These are phyloP conservation scores for Tylopilus sp. DNA, from an alignment of 768 basidiomycete genomes.

Conservation along the genomic window DNA sequence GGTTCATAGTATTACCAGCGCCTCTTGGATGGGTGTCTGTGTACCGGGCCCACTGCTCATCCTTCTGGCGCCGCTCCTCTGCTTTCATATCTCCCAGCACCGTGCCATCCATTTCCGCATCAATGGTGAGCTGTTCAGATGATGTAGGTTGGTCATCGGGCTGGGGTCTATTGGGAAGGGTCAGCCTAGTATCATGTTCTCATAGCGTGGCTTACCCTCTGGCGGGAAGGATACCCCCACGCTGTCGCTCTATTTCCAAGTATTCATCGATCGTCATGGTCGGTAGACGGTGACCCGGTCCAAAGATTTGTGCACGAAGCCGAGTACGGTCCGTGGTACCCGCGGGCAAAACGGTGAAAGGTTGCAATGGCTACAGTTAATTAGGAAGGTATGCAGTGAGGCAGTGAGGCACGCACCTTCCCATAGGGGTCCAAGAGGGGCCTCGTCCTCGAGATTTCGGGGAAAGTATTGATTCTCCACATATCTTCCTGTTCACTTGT, in stretches of 20 bases:
- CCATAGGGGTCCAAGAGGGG: conserved; percentile 73
- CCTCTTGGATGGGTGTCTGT: conserved; percentile 85
- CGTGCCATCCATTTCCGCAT: conserved; percentile 85
- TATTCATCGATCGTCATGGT: conserved; percentile 98
- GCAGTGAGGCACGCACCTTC: conserved; percentile 48
- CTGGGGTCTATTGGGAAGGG: conserved; percentile 46
- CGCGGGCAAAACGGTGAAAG: conserved; percentile 90
- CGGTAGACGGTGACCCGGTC: conserved; percentile 77
- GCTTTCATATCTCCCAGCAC: conserved; percentile 58
- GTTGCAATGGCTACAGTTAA: conserved; percentile 66
- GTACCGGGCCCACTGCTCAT: conserved; percentile 89
- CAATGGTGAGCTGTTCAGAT: conserved; percentile 72
- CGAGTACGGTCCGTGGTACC: conserved; percentile 63
- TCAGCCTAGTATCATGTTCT: conserved; percentile 5
- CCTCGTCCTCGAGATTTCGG: conserved; percentile 45
- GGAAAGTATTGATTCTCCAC: conserved; percentile 71
- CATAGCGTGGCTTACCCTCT: conserved; percentile 63
- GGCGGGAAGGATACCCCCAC: conserved; percentile 84
- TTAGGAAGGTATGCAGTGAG: conserved; percentile 2
- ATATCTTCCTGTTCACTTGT: conserved; percentile 47
- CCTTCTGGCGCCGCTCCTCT: conserved; percentile 77
- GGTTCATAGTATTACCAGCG: conserved; percentile 96
- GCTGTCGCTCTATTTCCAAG: conserved; percentile 74
- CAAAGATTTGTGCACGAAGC: conserved; percentile 79
- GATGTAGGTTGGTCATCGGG: conserved; percentile 66